Evolutionary conservation across 768 basidiomycete genomes (phyloP).

Genomic region (Mrakia hoshinonis): DNA sequence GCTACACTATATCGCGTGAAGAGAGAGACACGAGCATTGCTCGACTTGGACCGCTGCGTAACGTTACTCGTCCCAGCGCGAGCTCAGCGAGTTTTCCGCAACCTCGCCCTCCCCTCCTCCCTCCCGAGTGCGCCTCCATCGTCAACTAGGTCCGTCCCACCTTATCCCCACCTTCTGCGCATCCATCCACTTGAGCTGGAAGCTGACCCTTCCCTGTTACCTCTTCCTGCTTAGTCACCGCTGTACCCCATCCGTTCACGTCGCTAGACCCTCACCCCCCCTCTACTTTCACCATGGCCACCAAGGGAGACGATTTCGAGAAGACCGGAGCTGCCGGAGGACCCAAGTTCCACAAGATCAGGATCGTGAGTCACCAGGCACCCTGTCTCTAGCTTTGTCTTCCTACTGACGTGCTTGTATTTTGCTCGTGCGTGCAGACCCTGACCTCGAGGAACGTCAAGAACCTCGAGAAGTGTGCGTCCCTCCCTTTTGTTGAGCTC

Average conservation of each 20-base stretch:
- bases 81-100: background rate
- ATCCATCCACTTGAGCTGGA: too few relatives aligned
- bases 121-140: background rate
- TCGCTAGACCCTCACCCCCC: constrained; percentile 20
- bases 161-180: background rate
- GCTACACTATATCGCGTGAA: too few relatives aligned
- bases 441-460: constrained; percentile 95
- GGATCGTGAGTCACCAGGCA: constrained; percentile 54
- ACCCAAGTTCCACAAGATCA: constrained; percentile 96
- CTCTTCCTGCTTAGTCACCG: constrained; percentile 21
- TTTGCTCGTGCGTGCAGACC: constrained; percentile 43
- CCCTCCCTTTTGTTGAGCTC: background rate
- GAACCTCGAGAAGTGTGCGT: constrained; percentile 94
- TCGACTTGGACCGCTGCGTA: too few relatives aligned
- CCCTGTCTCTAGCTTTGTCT: background rate
- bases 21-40: too few relatives aligned
- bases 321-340: constrained; percentile 67
- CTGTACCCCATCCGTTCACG: constrained; percentile 26
- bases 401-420: background rate
- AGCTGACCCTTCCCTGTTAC: background rate
- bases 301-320: constrained; percentile 69
- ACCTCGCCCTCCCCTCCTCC: too few relatives aligned
- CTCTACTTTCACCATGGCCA: constrained; percentile 37
- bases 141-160: constrained; percentile 19
- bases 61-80: too few relatives aligned